Conservation (phyloP, 805 yeast genomes). For the Suhomyces faveliae region DNA sequence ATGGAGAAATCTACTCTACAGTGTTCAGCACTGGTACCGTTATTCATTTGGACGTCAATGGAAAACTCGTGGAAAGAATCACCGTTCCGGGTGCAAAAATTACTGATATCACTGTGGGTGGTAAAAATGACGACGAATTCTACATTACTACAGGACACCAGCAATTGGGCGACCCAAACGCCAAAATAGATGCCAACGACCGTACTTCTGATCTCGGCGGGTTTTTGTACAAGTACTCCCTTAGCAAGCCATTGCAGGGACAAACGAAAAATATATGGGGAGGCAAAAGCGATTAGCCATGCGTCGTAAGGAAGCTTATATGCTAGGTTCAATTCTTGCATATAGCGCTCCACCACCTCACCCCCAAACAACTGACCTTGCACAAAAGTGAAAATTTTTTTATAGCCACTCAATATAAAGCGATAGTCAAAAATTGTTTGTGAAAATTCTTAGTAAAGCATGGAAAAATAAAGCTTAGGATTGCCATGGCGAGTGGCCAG, state of each 20-base stretch:
- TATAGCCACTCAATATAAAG: too few species aligned
- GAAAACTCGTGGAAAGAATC: conserved; percentile 47
- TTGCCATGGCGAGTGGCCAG: neutral
- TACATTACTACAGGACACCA: conserved; percentile 67
- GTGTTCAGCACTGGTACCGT: conserved; percentile 63
- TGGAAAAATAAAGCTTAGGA: too few species aligned
- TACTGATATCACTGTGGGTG: conserved; percentile 68
- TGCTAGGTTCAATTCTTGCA: neutral
- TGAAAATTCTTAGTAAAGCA: too few species aligned
- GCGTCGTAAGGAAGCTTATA: neutral
- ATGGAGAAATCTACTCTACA: conserved; percentile 61
- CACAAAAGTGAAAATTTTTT: too few species aligned
- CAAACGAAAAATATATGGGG: conserved; percentile 31
- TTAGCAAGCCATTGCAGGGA: conserved; percentile 29
- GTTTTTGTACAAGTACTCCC: conserved; percentile 47
- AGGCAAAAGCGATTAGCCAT: conserved; percentile 17
- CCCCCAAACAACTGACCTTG: too few species aligned
- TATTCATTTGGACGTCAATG: conserved; percentile 49
- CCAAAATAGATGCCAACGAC: conserved; percentile 21
- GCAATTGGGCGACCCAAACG: conserved; percentile 40
- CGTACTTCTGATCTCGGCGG: conserved; percentile 59
- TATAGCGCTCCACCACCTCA: neutral
- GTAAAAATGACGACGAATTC: conserved; percentile 48
- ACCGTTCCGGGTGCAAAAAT: conserved; percentile 59
- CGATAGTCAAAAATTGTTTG: too few species aligned